Conservation (phyloP, 148 eudicot species). For the Amaranthus palmeri region DNA sequence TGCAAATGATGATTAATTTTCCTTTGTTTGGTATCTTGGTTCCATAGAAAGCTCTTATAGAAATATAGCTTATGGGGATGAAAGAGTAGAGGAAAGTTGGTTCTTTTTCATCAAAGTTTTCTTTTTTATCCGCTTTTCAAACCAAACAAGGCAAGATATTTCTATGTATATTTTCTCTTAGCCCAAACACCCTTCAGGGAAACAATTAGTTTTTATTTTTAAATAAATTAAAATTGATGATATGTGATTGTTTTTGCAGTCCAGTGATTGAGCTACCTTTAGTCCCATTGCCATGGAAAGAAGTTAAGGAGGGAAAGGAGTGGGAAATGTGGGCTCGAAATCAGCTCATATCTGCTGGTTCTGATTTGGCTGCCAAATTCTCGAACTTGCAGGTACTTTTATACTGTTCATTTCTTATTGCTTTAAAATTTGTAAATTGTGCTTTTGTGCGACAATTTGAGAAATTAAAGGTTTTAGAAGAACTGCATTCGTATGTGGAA, state of each 20-base stretch:
- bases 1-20: no score
- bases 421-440: neutral
- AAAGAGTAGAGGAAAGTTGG: no score
- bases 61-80: no score
- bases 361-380: conserved; percentile 78
- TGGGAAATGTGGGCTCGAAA: conserved; percentile 84
- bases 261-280: conserved; percentile 62
- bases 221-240: neutral
- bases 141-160: no score
- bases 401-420: neutral
- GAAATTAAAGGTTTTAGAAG: neutral
- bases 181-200: no score
- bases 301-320: conserved; percentile 30
- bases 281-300: conserved; percentile 46
- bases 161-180: no score
- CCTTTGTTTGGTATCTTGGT: no score
- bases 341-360: conserved; percentile 72
- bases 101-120: no score
- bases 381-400: conserved; percentile 66
- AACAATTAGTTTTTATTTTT: neutral
- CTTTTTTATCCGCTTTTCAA: no score
- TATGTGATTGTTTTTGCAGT: conserved; percentile 24
- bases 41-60: no score
- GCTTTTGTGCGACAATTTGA: neutral
- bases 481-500: neutral